These are phyloP conservation scores for Apiospora kogelbergensis DNA, from an alignment of 2,329 filamentous ascomycete genomes.

Conservation along the genomic window DNA sequence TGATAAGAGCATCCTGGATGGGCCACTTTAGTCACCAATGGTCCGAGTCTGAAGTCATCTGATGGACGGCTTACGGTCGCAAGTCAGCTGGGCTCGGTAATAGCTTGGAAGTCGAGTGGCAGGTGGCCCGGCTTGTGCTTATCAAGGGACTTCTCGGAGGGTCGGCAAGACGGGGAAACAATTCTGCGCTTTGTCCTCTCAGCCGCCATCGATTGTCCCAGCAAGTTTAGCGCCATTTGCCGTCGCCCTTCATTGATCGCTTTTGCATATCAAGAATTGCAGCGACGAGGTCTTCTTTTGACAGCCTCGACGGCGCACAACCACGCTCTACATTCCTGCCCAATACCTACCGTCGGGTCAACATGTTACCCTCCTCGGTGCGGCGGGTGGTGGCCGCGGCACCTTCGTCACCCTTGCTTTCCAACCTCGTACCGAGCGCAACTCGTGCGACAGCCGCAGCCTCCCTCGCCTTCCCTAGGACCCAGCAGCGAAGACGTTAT, in stretches of 20 bases:
- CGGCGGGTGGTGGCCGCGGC: constrained; percentile 52
- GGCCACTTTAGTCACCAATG: not conserved
- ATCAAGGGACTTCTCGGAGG: constrained; percentile 2
- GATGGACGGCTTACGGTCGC: not conserved
- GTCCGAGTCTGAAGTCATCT: not conserved
- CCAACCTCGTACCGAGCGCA: constrained; percentile 41
- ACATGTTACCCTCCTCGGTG: constrained; percentile 57
- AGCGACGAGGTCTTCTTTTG: not conserved
- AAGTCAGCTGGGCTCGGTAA: not conserved
- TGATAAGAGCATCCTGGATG: not conserved
- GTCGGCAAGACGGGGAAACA: not conserved
- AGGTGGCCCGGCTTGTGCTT: not conserved
- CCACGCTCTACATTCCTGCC: not conserved
- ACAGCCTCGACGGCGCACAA: not conserved
- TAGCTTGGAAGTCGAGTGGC: not conserved
- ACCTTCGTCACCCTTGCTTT: constrained; percentile 45
- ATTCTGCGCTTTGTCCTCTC: not conserved
- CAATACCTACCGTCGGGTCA: not conserved
- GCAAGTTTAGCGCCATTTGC: not conserved
- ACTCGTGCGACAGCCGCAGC: constrained; percentile 37
- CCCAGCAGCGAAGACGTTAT: constrained; percentile 52
- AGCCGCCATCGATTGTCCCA: not conserved
- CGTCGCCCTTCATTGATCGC: not conserved
- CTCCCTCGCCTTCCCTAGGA: constrained; percentile 33
- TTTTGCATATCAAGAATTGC: constrained; percentile 2